Evolutionary conservation across 2,329 filamentous ascomycete species (phyloP).

Genomic region (Penicillium hordei): DNA sequence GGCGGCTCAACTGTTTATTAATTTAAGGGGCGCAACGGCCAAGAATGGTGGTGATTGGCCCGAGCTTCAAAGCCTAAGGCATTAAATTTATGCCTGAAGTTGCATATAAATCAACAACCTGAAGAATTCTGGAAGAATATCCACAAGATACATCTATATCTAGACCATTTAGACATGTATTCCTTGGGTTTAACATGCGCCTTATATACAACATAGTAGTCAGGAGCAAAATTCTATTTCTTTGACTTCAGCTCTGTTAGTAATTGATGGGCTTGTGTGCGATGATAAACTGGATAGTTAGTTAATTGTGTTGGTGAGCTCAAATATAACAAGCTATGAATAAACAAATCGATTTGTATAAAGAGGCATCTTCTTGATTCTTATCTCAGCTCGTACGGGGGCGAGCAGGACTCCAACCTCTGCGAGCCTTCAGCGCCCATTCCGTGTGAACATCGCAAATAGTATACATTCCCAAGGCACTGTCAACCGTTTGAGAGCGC

Average conservation of each 20-base stretch:
- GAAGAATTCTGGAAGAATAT: background rate
- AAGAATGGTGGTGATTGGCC: background rate
- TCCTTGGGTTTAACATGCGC: background rate
- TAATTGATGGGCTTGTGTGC: no score
- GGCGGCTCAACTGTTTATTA: background rate
- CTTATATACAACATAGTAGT: background rate
- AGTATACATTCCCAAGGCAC: background rate
- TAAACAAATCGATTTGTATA: no score
- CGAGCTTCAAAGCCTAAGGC: background rate
- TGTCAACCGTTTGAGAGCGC: background rate
- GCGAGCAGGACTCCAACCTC: background rate
- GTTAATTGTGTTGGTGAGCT: no score
- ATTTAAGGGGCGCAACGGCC: background rate
- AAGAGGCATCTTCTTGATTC: no score
- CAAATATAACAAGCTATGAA: no score
- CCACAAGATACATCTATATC: background rate
- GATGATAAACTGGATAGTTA: no score
- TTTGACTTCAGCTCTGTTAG: background rate
- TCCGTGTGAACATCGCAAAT: background rate
- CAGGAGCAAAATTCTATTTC: background rate
- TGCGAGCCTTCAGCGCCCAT: background rate
- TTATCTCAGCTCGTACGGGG: background rate
- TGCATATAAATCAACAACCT: background rate
- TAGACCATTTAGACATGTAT: background rate
- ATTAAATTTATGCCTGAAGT: background rate